phyloP scores from a whole-genome alignment of 2,329 filamentous ascomycete species.

The Lecanoromycetidae sp. region DNA sequence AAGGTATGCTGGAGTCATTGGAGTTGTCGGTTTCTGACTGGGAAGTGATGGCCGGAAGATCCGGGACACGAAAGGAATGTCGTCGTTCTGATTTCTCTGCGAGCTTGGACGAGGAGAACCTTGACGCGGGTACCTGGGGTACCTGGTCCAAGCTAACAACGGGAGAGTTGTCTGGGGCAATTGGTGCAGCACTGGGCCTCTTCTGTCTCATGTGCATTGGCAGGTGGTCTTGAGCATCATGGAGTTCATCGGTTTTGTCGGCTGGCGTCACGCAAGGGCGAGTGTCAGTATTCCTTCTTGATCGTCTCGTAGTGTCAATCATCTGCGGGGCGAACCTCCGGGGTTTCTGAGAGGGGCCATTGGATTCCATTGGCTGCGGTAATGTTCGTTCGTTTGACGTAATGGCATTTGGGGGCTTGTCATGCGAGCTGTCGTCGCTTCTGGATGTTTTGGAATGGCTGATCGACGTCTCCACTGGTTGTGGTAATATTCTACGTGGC shows the following conservation, averaged over 20 bases:
- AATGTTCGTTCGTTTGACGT: constrained; percentile 1
- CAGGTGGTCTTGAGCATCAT: constrained; percentile 29
- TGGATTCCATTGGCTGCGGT: constrained; percentile 13
- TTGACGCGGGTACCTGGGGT: constrained; percentile 27
- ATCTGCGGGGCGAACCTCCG: constrained; percentile 60
- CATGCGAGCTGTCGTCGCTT: constrained; percentile 11
- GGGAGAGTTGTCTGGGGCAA: constrained; percentile 18
- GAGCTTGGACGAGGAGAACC: constrained; percentile 34
- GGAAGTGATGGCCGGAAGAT: constrained; percentile 49
- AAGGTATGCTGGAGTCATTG: constrained; percentile 20
- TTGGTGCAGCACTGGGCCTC: constrained; percentile 16
- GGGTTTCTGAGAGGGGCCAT: constrained; percentile 2
- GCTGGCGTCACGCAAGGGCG: constrained; percentile 50
- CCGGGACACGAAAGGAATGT: constrained; percentile 50
- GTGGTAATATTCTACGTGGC: constrained; percentile 11
- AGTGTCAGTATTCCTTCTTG: constrained; percentile 53
- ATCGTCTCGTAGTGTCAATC: constrained; percentile 65
- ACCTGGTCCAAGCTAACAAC: constrained; percentile 16
- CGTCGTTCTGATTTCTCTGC: constrained; percentile 29
- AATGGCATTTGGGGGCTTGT: not conserved
- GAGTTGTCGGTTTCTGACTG: constrained; percentile 38
- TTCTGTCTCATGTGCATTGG: constrained; percentile 46
- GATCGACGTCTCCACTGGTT: constrained; percentile 14
- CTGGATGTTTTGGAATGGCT: constrained; percentile 13
- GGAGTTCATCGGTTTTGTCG: constrained; percentile 61